Base-by-base conservation (phyloP, 2,329 filamentous ascomycete species). In the Alternaria viburni region DNA sequence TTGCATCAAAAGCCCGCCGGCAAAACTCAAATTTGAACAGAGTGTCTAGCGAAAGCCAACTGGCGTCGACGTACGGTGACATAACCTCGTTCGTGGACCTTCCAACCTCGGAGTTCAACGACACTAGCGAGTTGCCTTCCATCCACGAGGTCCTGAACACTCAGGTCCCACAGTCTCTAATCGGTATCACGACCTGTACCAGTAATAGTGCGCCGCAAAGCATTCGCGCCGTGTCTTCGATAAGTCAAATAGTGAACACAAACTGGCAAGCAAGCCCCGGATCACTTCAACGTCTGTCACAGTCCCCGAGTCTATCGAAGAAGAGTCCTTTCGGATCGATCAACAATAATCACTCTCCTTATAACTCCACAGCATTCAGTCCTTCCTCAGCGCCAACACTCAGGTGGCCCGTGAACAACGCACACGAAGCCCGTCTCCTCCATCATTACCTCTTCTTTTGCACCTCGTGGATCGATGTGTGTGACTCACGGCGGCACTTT, bases 401-500 rank as follows among this genome's bases (percentile, higher is more conserved):
- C 9, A 64, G 64, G 4, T 76, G 74, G 74, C 74, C 74, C 4
- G 73, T 75, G 11, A 66, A 59, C 8, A 72, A 64, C 28, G 62
- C 67, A 17, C 70, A 73, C 32, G 74, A 76, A 59, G 74, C 69
- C 13, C 63, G 68, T 9, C 68, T 76, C 6, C 58, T 76, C 13
- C 74, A 77, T 51, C 73, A 77, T 52, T 77, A 73, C 61, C 72
- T 77, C 13, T 68, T 74, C 4, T 62, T 72, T 50, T 77, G 74
- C 43, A 77, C 72, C 6, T 30, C 57, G 25, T 77, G 73, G 72
- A 74, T 76, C 49, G 74, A 76, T 45, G 67, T 75, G 4, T 73
- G 70, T 47, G 74, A 77, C 32, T 44, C 69, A 8, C 65, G 69
- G 6, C 67, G 57, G 4, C 74, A 77, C 55, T 86, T 86, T 59